Evolutionary conservation across 2,329 filamentous ascomycete species (phyloP), one percentile per base, ranked within the genome.

Genomic region (Cordyceps militaris): DNA sequence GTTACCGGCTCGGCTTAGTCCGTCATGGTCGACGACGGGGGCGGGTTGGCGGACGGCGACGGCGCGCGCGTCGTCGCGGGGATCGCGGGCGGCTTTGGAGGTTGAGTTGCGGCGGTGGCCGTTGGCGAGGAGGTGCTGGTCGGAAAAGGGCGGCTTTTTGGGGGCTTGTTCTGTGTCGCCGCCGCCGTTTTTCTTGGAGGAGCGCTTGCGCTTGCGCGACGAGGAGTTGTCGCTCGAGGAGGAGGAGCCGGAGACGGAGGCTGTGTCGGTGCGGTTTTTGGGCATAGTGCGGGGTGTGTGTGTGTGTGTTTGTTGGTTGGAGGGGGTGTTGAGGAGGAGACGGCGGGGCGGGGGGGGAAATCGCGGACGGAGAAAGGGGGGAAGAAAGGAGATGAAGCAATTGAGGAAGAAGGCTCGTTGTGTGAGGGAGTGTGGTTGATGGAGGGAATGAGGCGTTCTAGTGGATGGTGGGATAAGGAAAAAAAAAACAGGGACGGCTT

Each of bases 11-110:
- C 81, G 74, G 66, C 80, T 84, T 53, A 86, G 74, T 2, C 83
- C 83, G 66, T 85, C 82, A 62, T 80, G 81, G 66, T 85, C 82
- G 62, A 85, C 83, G 40, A 84, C 73, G 14, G 82, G 82, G 59
- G 76, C 81, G 6, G 79, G 79, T 5, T 79, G n/a, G 60, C 60
- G 82, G 59, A 76, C 81, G 7, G 79, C 78, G 7, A 79, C 16
- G 62, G 59, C 60, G 24, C 63, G 66, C 2, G 78, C 77, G 63
- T 81, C 76, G 65, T 85, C 82, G 59, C 80, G 74, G 16, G 81
- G 80, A 65, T 85, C 83, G 59, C 82, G 74, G n/a, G 82, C 81
- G 4, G 82, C 80, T 63, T 84, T 84, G 73, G 79, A 81, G 57
- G 84, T 66, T 68, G 81, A 85, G 43, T 76, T 74, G 58, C 78